Evolutionary conservation across 2,329 filamentous ascomycete species (phyloP), one percentile per base, ranked within the genome.

Genomic region (Microdochium trichocladiopsis): DNA sequence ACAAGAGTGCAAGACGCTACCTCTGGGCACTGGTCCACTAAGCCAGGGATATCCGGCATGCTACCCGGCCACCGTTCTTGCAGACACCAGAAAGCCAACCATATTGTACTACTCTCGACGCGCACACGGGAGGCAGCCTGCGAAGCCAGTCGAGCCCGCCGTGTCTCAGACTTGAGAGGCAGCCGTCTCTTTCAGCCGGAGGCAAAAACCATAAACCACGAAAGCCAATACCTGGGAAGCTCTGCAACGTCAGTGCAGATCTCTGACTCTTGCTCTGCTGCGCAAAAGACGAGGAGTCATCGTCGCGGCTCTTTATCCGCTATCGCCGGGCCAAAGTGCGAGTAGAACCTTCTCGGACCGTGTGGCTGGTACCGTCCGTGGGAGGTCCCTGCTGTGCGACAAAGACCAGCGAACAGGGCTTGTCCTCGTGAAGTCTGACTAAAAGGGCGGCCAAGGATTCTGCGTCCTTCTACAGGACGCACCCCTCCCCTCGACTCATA

Each of bases 311-410:
- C n/a, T n/a, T n/a, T n/a, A n/a, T n/a, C n/a, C n/a, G n/a, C n/a
- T n/a, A n/a, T n/a, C n/a, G n/a, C n/a, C n/a, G n/a, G 41, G 41
- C 41, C 36, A 45, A 45, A 45, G 41, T 45, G 41, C 41, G 41
- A 45, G 41, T 12, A 22, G 41, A 45, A 45, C 16, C 16, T 45
- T 45, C 41, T 45, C 41, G 41, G 41, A 45, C 41, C 41, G 41
- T 45, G 41, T 45, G 41, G 41, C 41, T 45, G 41, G 41, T 45
- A 45, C 41, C 41, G 41, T 45, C 28, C 28, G 8, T 31, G 28
- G 28, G 28, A n/a, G n/a, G n/a, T n/a, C n/a, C 28, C 14, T 8
- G 28, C 28, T 14, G 14, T 31, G 8, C 28, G 28, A 8, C 28
- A 8, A 14, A 8, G 28, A 8, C 28, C 14, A 31, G 8, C 28